These are phyloP conservation scores for Trichoderma sp. DNA, from an alignment of 2,329 filamentous ascomycete genomes.

Conservation along the genomic window DNA sequence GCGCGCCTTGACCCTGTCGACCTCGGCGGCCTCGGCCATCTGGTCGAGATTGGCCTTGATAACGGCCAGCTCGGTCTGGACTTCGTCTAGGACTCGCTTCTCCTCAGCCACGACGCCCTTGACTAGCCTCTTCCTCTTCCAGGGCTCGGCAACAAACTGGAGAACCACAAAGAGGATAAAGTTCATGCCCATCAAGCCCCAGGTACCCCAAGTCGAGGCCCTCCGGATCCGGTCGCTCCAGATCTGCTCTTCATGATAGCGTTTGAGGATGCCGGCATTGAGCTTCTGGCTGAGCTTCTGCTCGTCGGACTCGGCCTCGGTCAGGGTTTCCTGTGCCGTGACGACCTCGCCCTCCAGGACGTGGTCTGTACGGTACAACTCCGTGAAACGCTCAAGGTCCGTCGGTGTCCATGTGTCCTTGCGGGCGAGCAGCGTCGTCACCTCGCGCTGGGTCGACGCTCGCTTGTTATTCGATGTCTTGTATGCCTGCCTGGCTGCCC, in stretches of 20 bases:
- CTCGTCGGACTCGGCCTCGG: slow-evolving; percentile 72
- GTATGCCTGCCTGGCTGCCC: slow-evolving; percentile 69
- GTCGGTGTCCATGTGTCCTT: slow-evolving; percentile 86
- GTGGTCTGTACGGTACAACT: slow-evolving; percentile 87
- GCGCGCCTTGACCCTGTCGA: not conserved
- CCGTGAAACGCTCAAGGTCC: slow-evolving; percentile 92
- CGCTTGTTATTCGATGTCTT: slow-evolving; percentile 80
- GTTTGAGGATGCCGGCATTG: slow-evolving; percentile 77
- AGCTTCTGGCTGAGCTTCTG: slow-evolving; percentile 73
- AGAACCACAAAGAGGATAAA: slow-evolving; percentile 82
- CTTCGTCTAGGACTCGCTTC: slow-evolving; percentile 53
- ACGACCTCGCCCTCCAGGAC: slow-evolving; percentile 82
- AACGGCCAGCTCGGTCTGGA: slow-evolving; percentile 41
- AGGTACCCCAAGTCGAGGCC: slow-evolving; percentile 97
- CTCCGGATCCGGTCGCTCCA: slow-evolving; percentile 97
- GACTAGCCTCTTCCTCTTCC: slow-evolving; percentile 78
- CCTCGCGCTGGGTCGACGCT: slow-evolving; percentile 88
- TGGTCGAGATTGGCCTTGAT: slow-evolving; percentile 32
- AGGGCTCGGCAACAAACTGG: slow-evolving; percentile 88
- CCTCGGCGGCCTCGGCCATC: slow-evolving; percentile 24
- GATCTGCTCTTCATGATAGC: slow-evolving; percentile 98
- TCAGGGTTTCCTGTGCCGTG: slow-evolving; percentile 67
- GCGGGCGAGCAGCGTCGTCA: slow-evolving; percentile 86
- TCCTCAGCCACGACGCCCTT: slow-evolving; percentile 78
- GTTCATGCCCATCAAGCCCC: slow-evolving; percentile 96